phyloP scores from a whole-genome alignment of 495 filamentous ascomycete genomes.

The Neurospora intermedia region DNA sequence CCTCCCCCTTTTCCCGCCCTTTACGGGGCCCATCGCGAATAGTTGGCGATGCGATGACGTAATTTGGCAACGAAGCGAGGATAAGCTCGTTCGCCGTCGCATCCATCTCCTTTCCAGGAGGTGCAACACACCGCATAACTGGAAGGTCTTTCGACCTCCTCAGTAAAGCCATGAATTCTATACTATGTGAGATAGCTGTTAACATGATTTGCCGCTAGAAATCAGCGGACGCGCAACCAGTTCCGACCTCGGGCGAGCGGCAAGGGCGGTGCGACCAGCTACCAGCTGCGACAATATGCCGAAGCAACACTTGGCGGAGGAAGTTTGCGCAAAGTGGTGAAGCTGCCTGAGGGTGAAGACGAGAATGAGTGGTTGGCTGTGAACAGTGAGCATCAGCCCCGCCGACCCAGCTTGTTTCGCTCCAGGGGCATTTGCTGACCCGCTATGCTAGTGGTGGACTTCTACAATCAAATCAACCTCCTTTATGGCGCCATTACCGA shows the following conservation, averaged over 20 bases:
- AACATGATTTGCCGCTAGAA: conserved; percentile 40
- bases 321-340: conserved; percentile 90
- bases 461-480: conserved; percentile 99
- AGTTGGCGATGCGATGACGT: conserved; percentile 3
- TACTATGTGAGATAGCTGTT: conserved; percentile 1
- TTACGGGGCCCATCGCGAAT: not conserved
- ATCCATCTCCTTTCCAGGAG: not conserved
- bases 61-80: not conserved
- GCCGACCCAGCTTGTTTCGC: not conserved
- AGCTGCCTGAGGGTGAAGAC: conserved; percentile 93
- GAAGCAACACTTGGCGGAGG: conserved; percentile 94
- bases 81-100: not conserved
- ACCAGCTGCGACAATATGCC: conserved; percentile 94
- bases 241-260: conserved; percentile 84
- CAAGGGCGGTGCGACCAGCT: conserved; percentile 80
- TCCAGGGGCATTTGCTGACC: conserved; percentile 5
- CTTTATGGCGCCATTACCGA: conserved; percentile 98
- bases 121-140: not conserved
- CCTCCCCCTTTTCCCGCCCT: conserved; percentile 1
- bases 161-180: too few species aligned
- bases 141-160: not conserved
- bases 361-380: conserved; percentile 96
- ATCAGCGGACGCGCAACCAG: conserved; percentile 77
- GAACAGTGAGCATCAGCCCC: conserved; percentile 51
- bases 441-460: conserved; percentile 71